Evolutionary conservation across 1,139 yeast genomes (phyloP).

Genomic region (Scheffersomyces titani): DNA sequence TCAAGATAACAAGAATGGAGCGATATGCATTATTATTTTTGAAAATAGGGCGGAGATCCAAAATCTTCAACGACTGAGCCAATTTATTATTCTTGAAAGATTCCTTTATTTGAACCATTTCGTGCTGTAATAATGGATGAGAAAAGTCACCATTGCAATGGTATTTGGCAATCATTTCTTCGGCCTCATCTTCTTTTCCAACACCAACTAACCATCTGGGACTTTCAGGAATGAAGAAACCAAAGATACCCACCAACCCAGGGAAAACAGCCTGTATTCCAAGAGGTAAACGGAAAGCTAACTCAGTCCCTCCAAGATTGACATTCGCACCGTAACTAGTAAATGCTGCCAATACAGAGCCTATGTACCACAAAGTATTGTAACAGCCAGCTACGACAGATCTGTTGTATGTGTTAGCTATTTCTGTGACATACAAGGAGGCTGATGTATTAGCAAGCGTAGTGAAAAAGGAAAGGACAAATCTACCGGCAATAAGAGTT

Average conservation of each 20-base stretch:
- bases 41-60: constrained; percentile 9
- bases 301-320: constrained; percentile 16
- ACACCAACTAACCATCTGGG: constrained; percentile 53
- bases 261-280: constrained; percentile 21
- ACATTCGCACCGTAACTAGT: constrained; percentile 24
- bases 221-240: constrained; percentile 54
- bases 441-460: constrained; percentile 20
- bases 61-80: constrained; percentile 4
- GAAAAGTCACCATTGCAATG: constrained; percentile 21
- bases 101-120: constrained; percentile 18
- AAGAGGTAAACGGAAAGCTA: constrained; percentile 20
- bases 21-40: constrained; percentile 2
- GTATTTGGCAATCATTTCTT: constrained; percentile 20
- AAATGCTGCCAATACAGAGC: constrained; percentile 26
- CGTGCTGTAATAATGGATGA: constrained; percentile 17
- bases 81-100: neutral
- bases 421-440: constrained; percentile 25
- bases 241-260: constrained; percentile 14
- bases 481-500: constrained; percentile 26
- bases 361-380: constrained; percentile 25
- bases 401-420: constrained; percentile 25
- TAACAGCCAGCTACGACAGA: constrained; percentile 21
- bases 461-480: constrained; percentile 14
- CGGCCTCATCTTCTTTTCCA: constrained; percentile 39
- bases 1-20: constrained; percentile 6